A percentile compares a stretch with the other conserved stretches of the same genome.
Evolutionary conservation across 129 eudicot species (phyloP).

Genomic region (Helichrysum umbraculigerum): DNA sequence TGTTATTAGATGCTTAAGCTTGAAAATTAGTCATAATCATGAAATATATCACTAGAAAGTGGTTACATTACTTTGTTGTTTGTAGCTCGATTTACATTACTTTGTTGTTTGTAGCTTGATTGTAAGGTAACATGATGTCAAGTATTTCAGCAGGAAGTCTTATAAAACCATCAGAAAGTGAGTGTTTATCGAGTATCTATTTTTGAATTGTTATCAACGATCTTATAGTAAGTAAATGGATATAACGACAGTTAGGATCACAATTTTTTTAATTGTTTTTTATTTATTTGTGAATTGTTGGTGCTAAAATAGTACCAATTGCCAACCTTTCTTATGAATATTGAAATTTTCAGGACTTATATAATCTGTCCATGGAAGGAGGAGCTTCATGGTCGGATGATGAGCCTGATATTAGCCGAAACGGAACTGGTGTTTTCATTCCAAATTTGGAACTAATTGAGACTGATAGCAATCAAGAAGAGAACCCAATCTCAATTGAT

Average conservation of each 20-base stretch:
- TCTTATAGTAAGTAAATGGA: background rate
- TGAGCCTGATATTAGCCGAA: slow-evolving; percentile 23
- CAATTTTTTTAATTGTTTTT: background rate
- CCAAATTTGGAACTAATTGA: slow-evolving; percentile 22
- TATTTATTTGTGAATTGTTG: background rate
- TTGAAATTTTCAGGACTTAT: slow-evolving; percentile 34
- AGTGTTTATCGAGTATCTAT: background rate
- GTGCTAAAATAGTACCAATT: background rate
- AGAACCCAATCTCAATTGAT: slow-evolving; percentile 28
- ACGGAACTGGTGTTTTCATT: slow-evolving; percentile 40
- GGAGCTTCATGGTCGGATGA: slow-evolving; percentile 47
- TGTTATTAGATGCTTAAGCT: background rate
- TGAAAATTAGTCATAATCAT: background rate
- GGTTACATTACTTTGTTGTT: background rate
- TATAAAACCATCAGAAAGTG: background rate
- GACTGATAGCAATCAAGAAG: slow-evolving; percentile 23
- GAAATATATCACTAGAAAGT: background rate
- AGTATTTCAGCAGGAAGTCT: background rate
- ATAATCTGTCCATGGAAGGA: slow-evolving; percentile 21
- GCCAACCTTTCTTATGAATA: background rate
- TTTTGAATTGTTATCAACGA: too few species aligned
- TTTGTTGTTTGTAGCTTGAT: background rate
- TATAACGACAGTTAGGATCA: background rate
- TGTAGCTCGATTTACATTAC: background rate
- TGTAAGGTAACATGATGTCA: background rate